These are phyloP conservation scores for Aspergillus arachidicola DNA, from an alignment of 2,329 filamentous ascomycete species.

Conservation along the genomic window DNA sequence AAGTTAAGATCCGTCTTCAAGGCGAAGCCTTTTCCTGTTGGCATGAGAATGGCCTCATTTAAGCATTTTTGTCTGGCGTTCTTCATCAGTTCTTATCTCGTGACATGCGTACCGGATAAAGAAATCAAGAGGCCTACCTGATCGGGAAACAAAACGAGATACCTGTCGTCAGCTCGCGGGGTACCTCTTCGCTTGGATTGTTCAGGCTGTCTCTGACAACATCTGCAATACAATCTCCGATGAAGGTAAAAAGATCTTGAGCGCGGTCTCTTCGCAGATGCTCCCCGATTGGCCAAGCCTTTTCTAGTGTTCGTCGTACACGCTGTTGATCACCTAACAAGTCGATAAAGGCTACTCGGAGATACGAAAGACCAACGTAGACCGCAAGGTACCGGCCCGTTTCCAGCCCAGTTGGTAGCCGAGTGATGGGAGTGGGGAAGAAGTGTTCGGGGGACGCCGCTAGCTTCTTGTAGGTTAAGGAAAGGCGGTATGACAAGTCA, in stretches of 20 bases:
- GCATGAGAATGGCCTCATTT: conserved; percentile 54
- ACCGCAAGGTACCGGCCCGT: conserved; percentile 57
- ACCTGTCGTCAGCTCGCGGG: conserved; percentile 41
- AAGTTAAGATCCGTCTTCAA: conserved; percentile 38
- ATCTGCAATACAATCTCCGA: conserved; percentile 71
- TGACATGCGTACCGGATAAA: background rate
- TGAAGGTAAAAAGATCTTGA: conserved; percentile 72
- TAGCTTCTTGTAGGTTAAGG: conserved; percentile 38
- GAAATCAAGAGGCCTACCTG: conserved; percentile 31
- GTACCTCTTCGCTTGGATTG: conserved; percentile 30
- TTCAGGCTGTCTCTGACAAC: conserved; percentile 60
- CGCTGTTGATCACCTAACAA: conserved; percentile 49
- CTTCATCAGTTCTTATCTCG: conserved; percentile 1
- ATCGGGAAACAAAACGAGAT: conserved; percentile 49
- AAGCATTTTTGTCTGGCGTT: conserved; percentile 47
- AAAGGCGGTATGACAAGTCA: conserved; percentile 39
- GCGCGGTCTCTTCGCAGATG: conserved; percentile 72
- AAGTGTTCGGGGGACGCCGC: conserved; percentile 45
- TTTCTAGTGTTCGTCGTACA: conserved; percentile 65
- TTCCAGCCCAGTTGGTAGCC: conserved; percentile 51
- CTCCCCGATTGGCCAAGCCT: conserved; percentile 73
- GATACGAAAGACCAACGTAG: conserved; percentile 55
- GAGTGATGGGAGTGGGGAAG: conserved; percentile 45
- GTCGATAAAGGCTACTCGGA: conserved; percentile 57
- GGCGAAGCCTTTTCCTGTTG: conserved; percentile 57